Conservation (phyloP, 2,329 filamentous ascomycete genomes). For the Nemania bipapillata region DNA sequence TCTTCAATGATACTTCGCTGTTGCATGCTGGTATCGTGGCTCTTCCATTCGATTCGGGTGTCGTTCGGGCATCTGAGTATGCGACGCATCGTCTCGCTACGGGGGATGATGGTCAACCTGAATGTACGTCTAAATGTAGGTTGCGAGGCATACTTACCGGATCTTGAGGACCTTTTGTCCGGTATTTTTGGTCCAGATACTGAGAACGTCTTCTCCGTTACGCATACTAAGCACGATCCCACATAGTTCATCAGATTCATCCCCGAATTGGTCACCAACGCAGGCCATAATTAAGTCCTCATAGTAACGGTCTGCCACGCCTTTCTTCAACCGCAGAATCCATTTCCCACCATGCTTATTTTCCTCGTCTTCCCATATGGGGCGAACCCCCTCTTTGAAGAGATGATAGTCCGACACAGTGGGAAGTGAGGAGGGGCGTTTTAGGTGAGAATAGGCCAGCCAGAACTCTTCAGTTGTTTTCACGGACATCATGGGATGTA, state of each 20-base stretch:
- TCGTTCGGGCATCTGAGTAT: constrained; percentile 86
- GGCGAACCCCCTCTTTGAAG: constrained; percentile 94
- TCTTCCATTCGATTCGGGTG: constrained; percentile 94
- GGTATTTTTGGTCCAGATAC: constrained; percentile 95
- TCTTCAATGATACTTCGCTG: constrained; percentile 91
- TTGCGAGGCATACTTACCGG: constrained; percentile 68
- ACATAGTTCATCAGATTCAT: constrained; percentile 93
- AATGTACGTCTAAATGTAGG: background rate
- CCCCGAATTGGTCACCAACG: constrained; percentile 91
- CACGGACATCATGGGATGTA: constrained; percentile 85
- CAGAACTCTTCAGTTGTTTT: constrained; percentile 90
- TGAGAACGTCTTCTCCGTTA: constrained; percentile 95
- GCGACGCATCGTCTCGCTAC: constrained; percentile 91
- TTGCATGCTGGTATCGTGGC: constrained; percentile 93
- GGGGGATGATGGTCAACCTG: constrained; percentile 37
- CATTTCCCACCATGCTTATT: constrained; percentile 97
- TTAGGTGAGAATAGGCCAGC: constrained; percentile 86
- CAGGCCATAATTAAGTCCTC: constrained; percentile 91
- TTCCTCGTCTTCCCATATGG: constrained; percentile 98
- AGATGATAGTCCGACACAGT: constrained; percentile 97
- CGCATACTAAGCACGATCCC: constrained; percentile 93
- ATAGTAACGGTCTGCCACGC: constrained; percentile 95
- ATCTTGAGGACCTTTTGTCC: constrained; percentile 96
- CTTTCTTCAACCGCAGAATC: constrained; percentile 97
- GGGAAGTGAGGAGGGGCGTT: constrained; percentile 85